Evolutionary conservation across 805 yeast genomes (phyloP), one percentile per base, ranked within the genome.

Genomic region (Nakazawaea wickerhamii): DNA sequence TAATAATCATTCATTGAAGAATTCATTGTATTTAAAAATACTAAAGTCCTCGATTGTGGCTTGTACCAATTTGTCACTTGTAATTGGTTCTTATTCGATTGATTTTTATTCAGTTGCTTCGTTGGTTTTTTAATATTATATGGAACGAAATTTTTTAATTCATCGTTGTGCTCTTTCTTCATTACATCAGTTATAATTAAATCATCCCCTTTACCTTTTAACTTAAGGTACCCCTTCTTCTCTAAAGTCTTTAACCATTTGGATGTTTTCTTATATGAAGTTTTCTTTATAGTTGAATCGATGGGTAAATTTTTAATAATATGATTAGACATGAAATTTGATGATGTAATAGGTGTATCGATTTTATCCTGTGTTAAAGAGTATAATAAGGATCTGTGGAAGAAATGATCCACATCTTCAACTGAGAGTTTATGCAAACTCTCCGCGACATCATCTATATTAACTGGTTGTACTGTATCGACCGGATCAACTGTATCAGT

Each of bases 241-340:
- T 86, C 96, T 81, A 90, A 87, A 5, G 84, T 80, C 55, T 88
- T 91, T 42, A 91, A 63, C 54, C 82, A 88, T 58, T 89, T 90
- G 11, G 89, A 74, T 4, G 91, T 78, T 55, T 91, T 91, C 60
- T 85, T 89, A 95, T 95, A 91, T 3, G 89, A 76, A 0, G 96
- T 80, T 55, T 79, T 83, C 60, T 89, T 90, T 45, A 84, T 73
- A 50, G 75, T 80, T 30, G 81, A 73, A 52, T 79, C 82, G 1
- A 75, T 69, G 0, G 96, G 95, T n/a, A 91, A 60, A 60, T 88
- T 86, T 38, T 75, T 75, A 47, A 80, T 68, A 11, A 90, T 65
- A 52, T 80, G 79, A 34, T 70, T 74, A 0, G 93, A 74, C 71
- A 90, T 80, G 59, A 91, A 83, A 18, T 70, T 73, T 0, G 97